Percentiles rank a stretch among this genome's conserved stretches.
phyloP scores from a whole-genome alignment of 768 basidiomycete genomes.

The Cyclocybe aegerita region DNA sequence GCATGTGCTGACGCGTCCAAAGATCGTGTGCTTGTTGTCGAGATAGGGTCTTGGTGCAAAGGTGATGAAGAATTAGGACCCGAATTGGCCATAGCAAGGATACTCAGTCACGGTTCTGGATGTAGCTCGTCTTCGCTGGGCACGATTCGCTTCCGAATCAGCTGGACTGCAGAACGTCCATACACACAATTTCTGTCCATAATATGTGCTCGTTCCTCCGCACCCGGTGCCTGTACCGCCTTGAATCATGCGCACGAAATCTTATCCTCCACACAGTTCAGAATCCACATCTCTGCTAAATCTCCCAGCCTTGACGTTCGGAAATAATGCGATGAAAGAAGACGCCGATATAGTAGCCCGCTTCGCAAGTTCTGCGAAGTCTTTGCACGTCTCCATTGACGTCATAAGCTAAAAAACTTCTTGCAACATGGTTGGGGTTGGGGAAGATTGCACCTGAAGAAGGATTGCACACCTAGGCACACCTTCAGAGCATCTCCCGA shows the following conservation, averaged over 20 bases:
- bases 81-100: conserved; percentile 98
- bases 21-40: conserved; percentile 85
- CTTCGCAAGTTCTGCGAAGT: conserved; percentile 89
- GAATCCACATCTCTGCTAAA: neutral
- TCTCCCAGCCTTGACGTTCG: conserved; percentile 38
- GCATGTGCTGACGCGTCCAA: conserved; percentile 86
- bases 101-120: conserved; percentile 90
- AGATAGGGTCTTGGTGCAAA: conserved; percentile 81
- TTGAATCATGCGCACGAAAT: conserved; percentile 98
- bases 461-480: too few species aligned
- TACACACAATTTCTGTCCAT: conserved; percentile 82
- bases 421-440: neutral
- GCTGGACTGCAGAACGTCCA: conserved; percentile 6
- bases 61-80: conserved; percentile 94
- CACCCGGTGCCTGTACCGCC: conserved; percentile 93
- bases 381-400: conserved; percentile 78
- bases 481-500: conserved; percentile 81
- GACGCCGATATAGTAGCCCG: conserved; percentile 92
- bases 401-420: conserved; percentile 12
- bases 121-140: conserved; percentile 86
- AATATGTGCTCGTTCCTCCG: conserved; percentile 81
- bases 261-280: conserved; percentile 39
- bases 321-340: conserved; percentile 91
- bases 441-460: too few species aligned
- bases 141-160: conserved; percentile 4